Evolutionary conservation across 768 basidiomycete species (phyloP).

Genomic region (Lyophyllum atratum): DNA sequence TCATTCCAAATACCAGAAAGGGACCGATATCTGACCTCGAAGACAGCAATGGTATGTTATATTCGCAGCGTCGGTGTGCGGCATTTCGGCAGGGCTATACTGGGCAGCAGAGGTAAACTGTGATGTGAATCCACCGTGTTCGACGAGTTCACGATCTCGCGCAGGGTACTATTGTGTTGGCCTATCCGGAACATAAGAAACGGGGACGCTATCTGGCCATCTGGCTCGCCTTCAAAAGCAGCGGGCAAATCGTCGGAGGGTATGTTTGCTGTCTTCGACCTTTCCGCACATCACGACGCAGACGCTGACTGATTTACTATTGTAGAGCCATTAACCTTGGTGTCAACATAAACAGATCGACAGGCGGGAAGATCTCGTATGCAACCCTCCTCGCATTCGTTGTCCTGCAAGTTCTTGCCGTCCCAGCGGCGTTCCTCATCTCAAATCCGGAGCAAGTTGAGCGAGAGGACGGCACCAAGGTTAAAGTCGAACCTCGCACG

Average conservation of each 20-base stretch:
- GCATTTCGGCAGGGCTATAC: slow-evolving; percentile 19
- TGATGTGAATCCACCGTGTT: no score
- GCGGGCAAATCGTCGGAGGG: slow-evolving; percentile 20
- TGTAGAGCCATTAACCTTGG: slow-evolving; percentile 15
- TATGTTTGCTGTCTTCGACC: background rate
- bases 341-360: slow-evolving; percentile 16
- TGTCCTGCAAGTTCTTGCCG: slow-evolving; percentile 16
- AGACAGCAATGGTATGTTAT: slow-evolving; percentile 19
- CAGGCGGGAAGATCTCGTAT: slow-evolving; percentile 20
- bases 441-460: slow-evolving; percentile 19
- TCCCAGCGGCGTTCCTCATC: slow-evolving; percentile 13
- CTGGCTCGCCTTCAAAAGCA: slow-evolving; percentile 13
- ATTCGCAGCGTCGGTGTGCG: slow-evolving; percentile 11
- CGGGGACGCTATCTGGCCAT: slow-evolving; percentile 14
- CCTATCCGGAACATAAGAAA: slow-evolving; percentile 16
- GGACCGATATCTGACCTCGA: background rate
- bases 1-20: background rate
- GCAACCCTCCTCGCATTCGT: slow-evolving; percentile 13
- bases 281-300: background rate
- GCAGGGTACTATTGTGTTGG: slow-evolving; percentile 13
- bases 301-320: background rate
- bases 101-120: slow-evolving; percentile 20
- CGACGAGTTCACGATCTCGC: background rate
- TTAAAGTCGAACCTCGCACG: slow-evolving; percentile 17
- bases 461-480: slow-evolving; percentile 18